phyloP scores from a whole-genome alignment of 495 filamentous ascomycete species.

The Penicillium turbatum region DNA sequence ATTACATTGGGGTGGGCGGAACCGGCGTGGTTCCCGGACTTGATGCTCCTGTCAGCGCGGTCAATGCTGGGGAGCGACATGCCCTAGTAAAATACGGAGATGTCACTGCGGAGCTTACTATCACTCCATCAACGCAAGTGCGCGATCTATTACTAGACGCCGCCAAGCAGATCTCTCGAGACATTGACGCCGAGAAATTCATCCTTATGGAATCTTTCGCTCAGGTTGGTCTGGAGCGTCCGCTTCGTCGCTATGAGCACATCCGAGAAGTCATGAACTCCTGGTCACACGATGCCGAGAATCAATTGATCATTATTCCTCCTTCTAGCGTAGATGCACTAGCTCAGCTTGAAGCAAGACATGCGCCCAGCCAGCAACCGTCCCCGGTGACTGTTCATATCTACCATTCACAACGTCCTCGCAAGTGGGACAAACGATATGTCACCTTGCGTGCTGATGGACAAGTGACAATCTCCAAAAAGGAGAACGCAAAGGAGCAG shows the following conservation, averaged over 20 bases:
- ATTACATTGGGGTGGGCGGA: constrained; percentile 35
- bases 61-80: constrained; percentile 72
- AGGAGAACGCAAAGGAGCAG: constrained; percentile 51
- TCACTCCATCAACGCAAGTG: constrained; percentile 71
- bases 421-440: constrained; percentile 83
- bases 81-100: constrained; percentile 67
- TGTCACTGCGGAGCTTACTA: constrained; percentile 55
- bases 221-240: constrained; percentile 74
- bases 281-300: constrained; percentile 76
- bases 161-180: constrained; percentile 47
- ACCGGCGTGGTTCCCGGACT: constrained; percentile 56
- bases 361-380: constrained; percentile 56
- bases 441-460: constrained; percentile 71
- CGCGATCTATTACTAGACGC: constrained; percentile 64
- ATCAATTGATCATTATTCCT: constrained; percentile 59
- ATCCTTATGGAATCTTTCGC: constrained; percentile 73
- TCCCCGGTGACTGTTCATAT: constrained; percentile 61
- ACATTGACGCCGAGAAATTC: constrained; percentile 56
- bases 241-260: constrained; percentile 80
- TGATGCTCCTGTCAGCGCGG: constrained; percentile 79
- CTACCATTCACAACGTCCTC: constrained; percentile 73
- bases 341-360: constrained; percentile 45
- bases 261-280: constrained; percentile 88
- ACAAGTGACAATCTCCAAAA: constrained; percentile 72
- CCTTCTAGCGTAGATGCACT: constrained; percentile 43